Percentiles rank a stretch among this genome's conserved stretches.
Conservation (phyloP, 2,329 filamentous ascomycete genomes). For the Macrophomina tecta region DNA sequence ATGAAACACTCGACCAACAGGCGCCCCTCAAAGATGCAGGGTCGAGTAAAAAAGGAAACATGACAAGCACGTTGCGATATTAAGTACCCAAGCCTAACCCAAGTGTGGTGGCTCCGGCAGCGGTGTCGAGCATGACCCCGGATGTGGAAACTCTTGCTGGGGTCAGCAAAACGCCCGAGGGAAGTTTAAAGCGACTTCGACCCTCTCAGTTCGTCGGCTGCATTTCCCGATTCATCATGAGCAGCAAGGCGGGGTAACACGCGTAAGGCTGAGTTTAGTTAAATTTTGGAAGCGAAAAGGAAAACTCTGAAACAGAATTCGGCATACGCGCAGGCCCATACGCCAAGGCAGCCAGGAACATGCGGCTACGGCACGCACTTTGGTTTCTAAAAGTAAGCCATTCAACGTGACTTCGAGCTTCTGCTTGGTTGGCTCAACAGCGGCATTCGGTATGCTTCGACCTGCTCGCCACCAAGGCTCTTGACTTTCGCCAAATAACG, state of each 20-base stretch:
- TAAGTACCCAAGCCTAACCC: constrained; percentile 3
- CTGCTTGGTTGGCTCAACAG: not conserved
- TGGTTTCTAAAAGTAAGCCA: not conserved
- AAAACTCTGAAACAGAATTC: constrained; percentile 6
- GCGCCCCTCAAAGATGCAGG: not conserved
- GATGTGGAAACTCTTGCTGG: not conserved
- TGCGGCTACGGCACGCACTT: not conserved
- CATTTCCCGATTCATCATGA: not conserved
- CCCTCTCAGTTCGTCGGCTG: not conserved
- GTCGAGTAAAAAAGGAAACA: not conserved
- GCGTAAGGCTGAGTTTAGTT: constrained; percentile 12
- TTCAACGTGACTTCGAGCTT: not conserved
- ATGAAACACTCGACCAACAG: not conserved
- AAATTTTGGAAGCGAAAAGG: not conserved
- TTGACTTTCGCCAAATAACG: not conserved
- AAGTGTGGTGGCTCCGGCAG: not conserved
- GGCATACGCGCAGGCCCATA: not conserved
- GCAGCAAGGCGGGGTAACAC: not conserved
- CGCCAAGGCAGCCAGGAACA: not conserved
- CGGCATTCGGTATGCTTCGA: constrained; percentile 3
- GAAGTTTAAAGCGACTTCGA: not conserved
- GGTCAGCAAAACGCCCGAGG: not conserved
- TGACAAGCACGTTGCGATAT: not conserved
- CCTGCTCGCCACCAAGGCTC: not conserved
- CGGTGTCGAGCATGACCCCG: constrained; percentile 1